Evolutionary conservation across 139 green algal species (phyloP), one percentile per base, ranked within the genome.

Genomic region (Volvox africanus): DNA sequence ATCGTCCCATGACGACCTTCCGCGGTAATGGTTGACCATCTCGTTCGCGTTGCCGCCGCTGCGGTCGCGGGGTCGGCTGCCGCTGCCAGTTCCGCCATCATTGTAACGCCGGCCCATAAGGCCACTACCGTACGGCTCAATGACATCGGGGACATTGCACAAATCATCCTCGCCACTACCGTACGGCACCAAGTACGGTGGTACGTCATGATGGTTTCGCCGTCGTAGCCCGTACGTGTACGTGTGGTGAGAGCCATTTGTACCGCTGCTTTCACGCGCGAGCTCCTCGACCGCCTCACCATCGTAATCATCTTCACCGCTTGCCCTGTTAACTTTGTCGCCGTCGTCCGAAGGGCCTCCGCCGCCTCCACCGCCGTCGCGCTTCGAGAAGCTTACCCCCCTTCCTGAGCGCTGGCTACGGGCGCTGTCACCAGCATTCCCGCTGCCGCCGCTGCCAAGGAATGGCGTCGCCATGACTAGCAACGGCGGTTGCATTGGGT

Each of bases 101-200:
- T 33, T 82, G 76, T n/a, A 24, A 36, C 80, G 65, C 65, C 65
- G 12, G 11, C 11, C 80, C 65, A 32, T 19, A 36, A 30, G 36
- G 26, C 80, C 80, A 61, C 50, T 18, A 30, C 81, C 80, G 80
- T 84, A 86, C 80, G 24, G 24, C 21, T 84, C 37, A 14, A 24
- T 37, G 26, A 35, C 12, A 2, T 68, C 36, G 0, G 78, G 78
- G 37, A 84, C 2, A 1, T 84, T 44, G 20, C 33, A 19, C 36
- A 0, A 35, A 22, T 84, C 78, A 37, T 84, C 78, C 12, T 33
- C 44, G 11, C 79, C 24, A 13, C 79, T 50, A 69, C 24, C 14
- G 26, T 86, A 86, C 61, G 61, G 30, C 33, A 61, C 26, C 11
- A 87, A 22, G 82, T 87, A 87, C 82, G 61, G 19, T 0, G 80